phyloP scores from a whole-genome alignment of 805 yeast genomes.

The Yamadazyma akitaensis region DNA sequence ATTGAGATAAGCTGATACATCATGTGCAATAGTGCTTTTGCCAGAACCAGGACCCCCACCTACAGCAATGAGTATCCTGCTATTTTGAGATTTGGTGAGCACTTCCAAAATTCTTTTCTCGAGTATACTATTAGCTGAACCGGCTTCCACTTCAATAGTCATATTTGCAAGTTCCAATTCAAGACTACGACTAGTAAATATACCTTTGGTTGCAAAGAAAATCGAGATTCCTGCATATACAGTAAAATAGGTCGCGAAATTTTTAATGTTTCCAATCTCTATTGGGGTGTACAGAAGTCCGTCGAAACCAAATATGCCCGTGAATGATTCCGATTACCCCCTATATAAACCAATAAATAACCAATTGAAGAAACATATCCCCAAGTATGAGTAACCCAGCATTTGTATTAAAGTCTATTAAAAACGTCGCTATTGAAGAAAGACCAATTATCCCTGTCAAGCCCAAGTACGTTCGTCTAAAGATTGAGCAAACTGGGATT shows the following conservation, averaged over 20 bases:
- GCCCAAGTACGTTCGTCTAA: constrained; percentile 21
- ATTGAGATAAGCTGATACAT: constrained; percentile 27
- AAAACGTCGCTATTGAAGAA: constrained; percentile 14
- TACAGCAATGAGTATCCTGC: constrained; percentile 52
- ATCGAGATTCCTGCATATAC: too few relatives aligned
- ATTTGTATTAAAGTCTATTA: constrained; percentile 15
- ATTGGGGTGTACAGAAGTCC: constrained; percentile 5
- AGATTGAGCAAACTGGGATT: constrained; percentile 20
- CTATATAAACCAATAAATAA: background rate
- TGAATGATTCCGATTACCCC: background rate
- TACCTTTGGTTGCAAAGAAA: too few relatives aligned
- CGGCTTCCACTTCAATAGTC: background rate
- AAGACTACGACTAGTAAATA: background rate
- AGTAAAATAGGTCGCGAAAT: background rate
- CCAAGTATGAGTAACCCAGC: constrained; percentile 14
- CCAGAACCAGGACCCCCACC: constrained; percentile 89
- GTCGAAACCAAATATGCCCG: background rate
- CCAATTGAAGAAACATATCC: background rate
- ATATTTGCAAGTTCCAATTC: background rate
- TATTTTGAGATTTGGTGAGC: background rate
- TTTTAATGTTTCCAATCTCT: too few relatives aligned
- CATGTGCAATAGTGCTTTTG: constrained; percentile 62
- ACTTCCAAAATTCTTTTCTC: background rate
- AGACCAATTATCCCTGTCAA: constrained; percentile 14
- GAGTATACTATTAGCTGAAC: background rate